Percentiles rank a stretch among this genome's conserved stretches.
phyloP scores from a whole-genome alignment of 2,329 filamentous ascomycete species.

The Drechslera avenae region DNA sequence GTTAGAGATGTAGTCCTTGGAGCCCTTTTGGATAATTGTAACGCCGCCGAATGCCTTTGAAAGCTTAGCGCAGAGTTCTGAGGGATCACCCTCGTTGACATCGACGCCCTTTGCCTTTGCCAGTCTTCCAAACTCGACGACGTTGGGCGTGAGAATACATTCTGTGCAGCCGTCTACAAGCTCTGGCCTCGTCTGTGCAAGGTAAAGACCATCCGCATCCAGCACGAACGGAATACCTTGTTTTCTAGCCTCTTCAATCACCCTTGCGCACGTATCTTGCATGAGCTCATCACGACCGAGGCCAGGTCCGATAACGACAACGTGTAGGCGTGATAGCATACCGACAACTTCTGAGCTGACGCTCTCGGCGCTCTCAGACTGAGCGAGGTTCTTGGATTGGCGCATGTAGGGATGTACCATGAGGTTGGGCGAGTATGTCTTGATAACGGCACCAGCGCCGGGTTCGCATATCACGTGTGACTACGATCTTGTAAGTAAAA shows the following conservation, averaged over 20 bases:
- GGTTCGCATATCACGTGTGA: slow-evolving; percentile 96
- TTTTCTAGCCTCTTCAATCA: slow-evolving; percentile 78
- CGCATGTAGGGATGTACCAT: slow-evolving; percentile 99
- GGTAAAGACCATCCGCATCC: slow-evolving; percentile 84
- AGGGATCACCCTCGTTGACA: slow-evolving; percentile 56
- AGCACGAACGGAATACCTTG: slow-evolving; percentile 79
- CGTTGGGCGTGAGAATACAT: slow-evolving; percentile 91
- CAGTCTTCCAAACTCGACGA: slow-evolving; percentile 86
- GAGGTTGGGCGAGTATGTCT: slow-evolving; percentile 95
- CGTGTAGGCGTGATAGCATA: slow-evolving; percentile 86
- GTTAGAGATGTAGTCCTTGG: slow-evolving; percentile 80
- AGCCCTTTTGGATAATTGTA: slow-evolving; percentile 88
- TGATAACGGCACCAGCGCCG: slow-evolving; percentile 82
- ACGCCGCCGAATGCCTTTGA: slow-evolving; percentile 82
- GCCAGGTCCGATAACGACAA: slow-evolving; percentile 90
- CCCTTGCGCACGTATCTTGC: slow-evolving; percentile 79
- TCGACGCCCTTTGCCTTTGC: slow-evolving; percentile 77
- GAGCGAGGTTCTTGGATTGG: slow-evolving; percentile 65
- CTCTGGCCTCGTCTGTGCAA: slow-evolving; percentile 76
- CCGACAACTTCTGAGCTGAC: slow-evolving; percentile 73
- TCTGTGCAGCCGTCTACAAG: slow-evolving; percentile 80
- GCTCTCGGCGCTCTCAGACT: slow-evolving; percentile 62
- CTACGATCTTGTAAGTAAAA: slow-evolving; percentile 51
- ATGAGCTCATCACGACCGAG: slow-evolving; percentile 88
- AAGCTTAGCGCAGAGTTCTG: slow-evolving; percentile 69